A percentile compares a stretch with the other conserved stretches of the same genome.
Conservation (phyloP, 805 yeast genomes). For the Vanderwaltozyma verrucispora region DNA sequence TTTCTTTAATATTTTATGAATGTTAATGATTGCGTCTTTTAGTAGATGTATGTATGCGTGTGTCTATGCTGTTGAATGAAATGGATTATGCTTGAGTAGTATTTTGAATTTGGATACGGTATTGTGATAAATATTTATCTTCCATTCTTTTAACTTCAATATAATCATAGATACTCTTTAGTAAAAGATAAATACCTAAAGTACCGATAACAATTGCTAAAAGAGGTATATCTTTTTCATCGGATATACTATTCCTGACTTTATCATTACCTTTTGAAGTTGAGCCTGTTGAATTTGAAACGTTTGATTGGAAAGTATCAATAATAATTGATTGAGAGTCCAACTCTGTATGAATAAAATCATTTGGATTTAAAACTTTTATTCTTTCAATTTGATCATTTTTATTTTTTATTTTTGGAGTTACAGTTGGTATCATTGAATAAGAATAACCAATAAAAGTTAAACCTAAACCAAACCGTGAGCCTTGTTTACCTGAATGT, state of each 20-base stretch:
- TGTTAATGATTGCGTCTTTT: too few relatives aligned
- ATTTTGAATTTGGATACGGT: constrained; percentile 1
- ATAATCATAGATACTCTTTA: constrained; percentile 65
- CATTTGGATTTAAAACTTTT: constrained; percentile 49
- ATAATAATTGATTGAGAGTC: constrained; percentile 15
- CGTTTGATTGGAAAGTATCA: constrained; percentile 22
- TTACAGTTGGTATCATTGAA: constrained; percentile 44
- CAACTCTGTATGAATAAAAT: constrained; percentile 34
- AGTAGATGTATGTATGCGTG: not conserved
- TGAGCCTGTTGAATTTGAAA: constrained; percentile 25
- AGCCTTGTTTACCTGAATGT: constrained; percentile 94
- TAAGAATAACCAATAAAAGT: constrained; percentile 69
- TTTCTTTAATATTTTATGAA: not conserved
- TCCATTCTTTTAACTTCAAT: constrained; percentile 72
- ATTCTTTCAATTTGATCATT: constrained; percentile 30
- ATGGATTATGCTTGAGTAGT: not conserved
- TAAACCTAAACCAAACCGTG: constrained; percentile 82
- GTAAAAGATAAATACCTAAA: constrained; percentile 54
- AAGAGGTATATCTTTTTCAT: constrained; percentile 33
- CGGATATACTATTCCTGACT: not conserved
- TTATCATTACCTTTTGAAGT: too few relatives aligned
- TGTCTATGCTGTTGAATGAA: not conserved
- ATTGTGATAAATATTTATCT: constrained; percentile 26
- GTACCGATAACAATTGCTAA: constrained; percentile 55
- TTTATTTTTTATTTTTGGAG: too few relatives aligned